Evolutionary conservation across 129 eudicot genomes (phyloP).

Genomic region (Saposhnikovia divaricata): DNA sequence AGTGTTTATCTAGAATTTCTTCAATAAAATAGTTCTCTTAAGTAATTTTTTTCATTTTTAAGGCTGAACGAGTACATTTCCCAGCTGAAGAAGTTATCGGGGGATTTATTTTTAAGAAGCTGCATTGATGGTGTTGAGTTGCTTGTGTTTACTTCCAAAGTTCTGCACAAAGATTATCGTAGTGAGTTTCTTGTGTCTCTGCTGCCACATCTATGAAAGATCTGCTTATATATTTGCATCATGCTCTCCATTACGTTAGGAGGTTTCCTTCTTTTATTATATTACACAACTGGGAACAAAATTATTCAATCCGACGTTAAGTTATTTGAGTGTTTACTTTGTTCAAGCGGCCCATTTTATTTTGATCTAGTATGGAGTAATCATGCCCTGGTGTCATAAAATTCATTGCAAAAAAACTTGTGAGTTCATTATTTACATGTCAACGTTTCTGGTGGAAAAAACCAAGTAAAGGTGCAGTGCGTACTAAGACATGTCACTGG

Average conservation of each 20-base stretch:
- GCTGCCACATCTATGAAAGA: background rate
- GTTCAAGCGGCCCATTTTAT: background rate
- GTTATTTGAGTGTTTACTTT: background rate
- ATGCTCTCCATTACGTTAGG: background rate
- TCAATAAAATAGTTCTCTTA: background rate
- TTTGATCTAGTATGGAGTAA: background rate
- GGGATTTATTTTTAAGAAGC: conserved; percentile 33
- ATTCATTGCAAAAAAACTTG: background rate
- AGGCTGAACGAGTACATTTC: conserved; percentile 28
- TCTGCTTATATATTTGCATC: background rate
- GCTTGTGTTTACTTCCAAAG: conserved; percentile 44
- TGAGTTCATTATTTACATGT: background rate
- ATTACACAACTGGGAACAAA: background rate
- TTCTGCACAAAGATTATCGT: conserved; percentile 18
- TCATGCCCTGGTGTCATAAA: background rate
- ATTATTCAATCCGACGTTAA: background rate
- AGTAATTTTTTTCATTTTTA: conserved; percentile 2
- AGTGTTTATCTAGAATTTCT: background rate
- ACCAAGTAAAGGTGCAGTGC: background rate
- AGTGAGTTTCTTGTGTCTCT: conserved; percentile 23
- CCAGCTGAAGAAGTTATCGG: conserved; percentile 33
- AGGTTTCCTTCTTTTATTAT: background rate
- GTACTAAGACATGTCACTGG: background rate
- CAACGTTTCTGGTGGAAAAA: background rate
- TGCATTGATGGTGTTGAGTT: conserved; percentile 41